A percentile compares a stretch with the other conserved stretches of the same genome.
These are phyloP conservation scores for Flaveria floridana DNA, from an alignment of 140 eudicot species.

Conservation along the genomic window DNA sequence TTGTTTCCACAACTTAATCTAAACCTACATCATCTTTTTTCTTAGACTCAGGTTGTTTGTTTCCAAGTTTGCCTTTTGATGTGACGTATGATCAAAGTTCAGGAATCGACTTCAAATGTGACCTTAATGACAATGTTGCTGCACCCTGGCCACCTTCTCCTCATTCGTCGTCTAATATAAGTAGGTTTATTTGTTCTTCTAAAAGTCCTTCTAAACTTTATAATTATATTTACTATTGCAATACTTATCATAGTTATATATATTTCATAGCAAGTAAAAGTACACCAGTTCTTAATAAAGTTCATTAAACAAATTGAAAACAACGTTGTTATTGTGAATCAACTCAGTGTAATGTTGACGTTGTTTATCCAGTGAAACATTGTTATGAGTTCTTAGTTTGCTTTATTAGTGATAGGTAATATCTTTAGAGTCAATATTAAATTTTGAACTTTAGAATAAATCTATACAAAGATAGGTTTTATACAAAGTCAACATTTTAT, in stretches of 20 bases:
- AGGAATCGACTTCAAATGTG: slow-evolving; percentile 64
- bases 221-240: too few relatives aligned
- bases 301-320: not conserved
- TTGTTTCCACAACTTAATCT: not conserved
- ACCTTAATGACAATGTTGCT: slow-evolving; percentile 61
- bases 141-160: slow-evolving; percentile 67
- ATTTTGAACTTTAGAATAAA: too few relatives aligned
- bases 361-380: not conserved
- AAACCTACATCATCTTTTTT: not conserved
- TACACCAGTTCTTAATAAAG: not conserved
- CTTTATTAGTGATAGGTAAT: too few relatives aligned
- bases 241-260: not conserved
- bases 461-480: too few relatives aligned
- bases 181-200: slow-evolving; percentile 32
- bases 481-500: too few relatives aligned
- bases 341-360: not conserved
- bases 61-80: slow-evolving; percentile 72
- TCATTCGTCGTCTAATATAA: slow-evolving; percentile 39
- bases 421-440: too few relatives aligned
- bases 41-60: slow-evolving; percentile 69
- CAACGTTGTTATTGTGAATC: not conserved
- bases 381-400: not conserved
- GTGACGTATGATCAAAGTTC: slow-evolving; percentile 53
- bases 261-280: not conserved
- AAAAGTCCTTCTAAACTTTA: not conserved